These are phyloP conservation scores for Aeminium ludgeri DNA, from an alignment of 495 filamentous ascomycete species.

Conservation along the genomic window DNA sequence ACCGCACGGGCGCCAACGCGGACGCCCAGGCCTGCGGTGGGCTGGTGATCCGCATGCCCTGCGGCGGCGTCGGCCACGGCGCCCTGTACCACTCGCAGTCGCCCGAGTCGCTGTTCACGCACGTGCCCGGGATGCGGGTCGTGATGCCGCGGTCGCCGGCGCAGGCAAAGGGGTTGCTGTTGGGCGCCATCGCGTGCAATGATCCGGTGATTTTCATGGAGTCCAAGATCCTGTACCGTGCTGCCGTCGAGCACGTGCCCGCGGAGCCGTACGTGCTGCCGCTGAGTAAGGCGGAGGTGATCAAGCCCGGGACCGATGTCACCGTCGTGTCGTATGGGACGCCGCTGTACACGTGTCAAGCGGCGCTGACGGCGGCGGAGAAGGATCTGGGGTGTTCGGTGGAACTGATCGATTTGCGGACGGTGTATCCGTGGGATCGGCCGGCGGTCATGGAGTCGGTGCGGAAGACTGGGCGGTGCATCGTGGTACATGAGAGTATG, in stretches of 20 bases:
- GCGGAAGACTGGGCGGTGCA: slow-evolving; percentile 70
- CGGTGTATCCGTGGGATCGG: slow-evolving; percentile 91
- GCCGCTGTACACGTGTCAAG: slow-evolving; percentile 72
- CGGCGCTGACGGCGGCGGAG: slow-evolving; percentile 67
- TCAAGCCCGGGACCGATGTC: slow-evolving; percentile 69
- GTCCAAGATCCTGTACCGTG: slow-evolving; percentile 87
- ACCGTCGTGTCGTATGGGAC: slow-evolving; percentile 87
- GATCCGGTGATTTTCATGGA: slow-evolving; percentile 96
- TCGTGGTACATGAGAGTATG: slow-evolving; percentile 94
- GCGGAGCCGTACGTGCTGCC: slow-evolving; percentile 66
- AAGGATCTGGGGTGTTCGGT: slow-evolving; percentile 60
- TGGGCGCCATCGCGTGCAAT: slow-evolving; percentile 61
- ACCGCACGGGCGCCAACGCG: slow-evolving; percentile 59
- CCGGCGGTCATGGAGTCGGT: slow-evolving; percentile 70
- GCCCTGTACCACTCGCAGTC: slow-evolving; percentile 91
- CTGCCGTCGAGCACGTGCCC: slow-evolving; percentile 89
- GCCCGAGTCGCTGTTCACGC: slow-evolving; percentile 81
- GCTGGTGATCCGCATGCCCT: slow-evolving; percentile 85
- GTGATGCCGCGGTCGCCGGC: slow-evolving; percentile 78
- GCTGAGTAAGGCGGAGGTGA: slow-evolving; percentile 70
- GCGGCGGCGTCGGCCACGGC: slow-evolving; percentile 88
- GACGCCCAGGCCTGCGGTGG: slow-evolving; percentile 26
- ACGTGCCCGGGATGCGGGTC: slow-evolving; percentile 77
- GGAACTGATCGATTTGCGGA: slow-evolving; percentile 83
- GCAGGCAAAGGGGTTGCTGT: slow-evolving; percentile 81